Evolutionary conservation across 345 rosid species (phyloP), one percentile per base, ranked within the genome.

Genomic region (Populus pruinosa): DNA sequence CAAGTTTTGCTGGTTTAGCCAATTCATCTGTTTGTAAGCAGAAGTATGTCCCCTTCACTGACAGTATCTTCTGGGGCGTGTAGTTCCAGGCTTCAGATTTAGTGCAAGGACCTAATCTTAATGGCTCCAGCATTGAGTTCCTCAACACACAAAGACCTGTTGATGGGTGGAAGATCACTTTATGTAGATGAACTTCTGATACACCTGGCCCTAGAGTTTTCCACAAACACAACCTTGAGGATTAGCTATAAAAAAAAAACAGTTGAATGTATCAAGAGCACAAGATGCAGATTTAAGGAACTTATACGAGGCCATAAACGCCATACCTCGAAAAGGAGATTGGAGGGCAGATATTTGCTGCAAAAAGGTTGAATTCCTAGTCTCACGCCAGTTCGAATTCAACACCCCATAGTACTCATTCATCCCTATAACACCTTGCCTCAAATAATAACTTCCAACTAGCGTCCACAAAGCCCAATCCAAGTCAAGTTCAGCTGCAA

Each of bases 391-490:
- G 76, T 90, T 86, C 82, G 86, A 84, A 66, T 89, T 71, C 85
- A 94, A 67, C 18, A 82, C 38, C 47, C 99, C 98, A 41, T 91
- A 96, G 64, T 78, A 76, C 83, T 96, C 99, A 61, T 78, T 81
- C 76, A 85, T 16, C 17, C 97, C 99, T 9, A 74, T 29, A 1
- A 76, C 89, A 6, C 98, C 98, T 80, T 94, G 86, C 82, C 97
- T 87, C 23, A 94, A 41, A 84, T 94, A 90, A 78, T 94, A 96
- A 59, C 97, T 90, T 67, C 98, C 98, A 25, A 81, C 90, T 13
- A 94, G 44, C 0, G 97, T 92, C 99, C 98, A 96, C 23, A 90
- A 41, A 1, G 95, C 92, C 97, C 93, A 94, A 63, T 96, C 98
- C 21, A 89, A 76, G 83, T 96, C 99, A 29, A 90, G 88, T 29